Evolutionary conservation across 495 filamentous ascomycete species (phyloP).

Genomic region (Aspergillus olivimuriae): DNA sequence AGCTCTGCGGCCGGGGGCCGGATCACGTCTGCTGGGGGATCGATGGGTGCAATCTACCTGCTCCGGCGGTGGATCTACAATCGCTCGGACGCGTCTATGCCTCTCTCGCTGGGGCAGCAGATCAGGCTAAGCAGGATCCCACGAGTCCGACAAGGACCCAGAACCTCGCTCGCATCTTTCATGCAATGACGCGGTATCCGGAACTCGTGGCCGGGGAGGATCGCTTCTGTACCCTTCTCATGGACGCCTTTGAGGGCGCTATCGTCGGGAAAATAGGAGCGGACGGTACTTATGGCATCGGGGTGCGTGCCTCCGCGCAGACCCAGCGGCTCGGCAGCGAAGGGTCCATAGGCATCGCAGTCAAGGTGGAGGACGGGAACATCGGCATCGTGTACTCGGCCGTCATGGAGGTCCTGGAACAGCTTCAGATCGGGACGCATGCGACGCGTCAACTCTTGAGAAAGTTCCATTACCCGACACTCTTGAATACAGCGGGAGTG

Average conservation of each 20-base stretch:
- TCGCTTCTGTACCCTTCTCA: conserved; percentile 34
- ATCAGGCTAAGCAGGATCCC: neutral
- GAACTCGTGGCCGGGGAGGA: conserved; percentile 30
- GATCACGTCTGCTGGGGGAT: conserved; percentile 24
- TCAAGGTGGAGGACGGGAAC: conserved; percentile 39
- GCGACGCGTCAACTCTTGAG: conserved; percentile 15
- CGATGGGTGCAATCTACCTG: conserved; percentile 36
- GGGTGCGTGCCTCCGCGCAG: conserved; percentile 21
- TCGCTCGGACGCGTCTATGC: conserved; percentile 23
- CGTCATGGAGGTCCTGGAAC: conserved; percentile 31
- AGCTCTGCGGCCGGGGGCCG: conserved; percentile 15
- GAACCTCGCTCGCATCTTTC: conserved; percentile 20
- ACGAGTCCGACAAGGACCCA: neutral
- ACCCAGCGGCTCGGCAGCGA: conserved; percentile 23
- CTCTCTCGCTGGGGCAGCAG: conserved; percentile 18
- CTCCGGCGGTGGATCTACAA: conserved; percentile 25
- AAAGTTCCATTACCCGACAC: conserved; percentile 20
- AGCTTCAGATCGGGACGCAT: conserved; percentile 22
- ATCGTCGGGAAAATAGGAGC: conserved; percentile 35
- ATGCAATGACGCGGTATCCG: conserved; percentile 28
- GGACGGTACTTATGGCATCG: conserved; percentile 34
- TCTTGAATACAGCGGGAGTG: conserved; percentile 29
- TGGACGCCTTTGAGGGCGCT: conserved; percentile 18
- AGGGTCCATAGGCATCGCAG: conserved; percentile 28
- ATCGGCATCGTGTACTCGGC: conserved; percentile 27